Evolutionary conservation across 2,329 filamentous ascomycete species (phyloP).

Genomic region (Dactylonectria estremocensis): DNA sequence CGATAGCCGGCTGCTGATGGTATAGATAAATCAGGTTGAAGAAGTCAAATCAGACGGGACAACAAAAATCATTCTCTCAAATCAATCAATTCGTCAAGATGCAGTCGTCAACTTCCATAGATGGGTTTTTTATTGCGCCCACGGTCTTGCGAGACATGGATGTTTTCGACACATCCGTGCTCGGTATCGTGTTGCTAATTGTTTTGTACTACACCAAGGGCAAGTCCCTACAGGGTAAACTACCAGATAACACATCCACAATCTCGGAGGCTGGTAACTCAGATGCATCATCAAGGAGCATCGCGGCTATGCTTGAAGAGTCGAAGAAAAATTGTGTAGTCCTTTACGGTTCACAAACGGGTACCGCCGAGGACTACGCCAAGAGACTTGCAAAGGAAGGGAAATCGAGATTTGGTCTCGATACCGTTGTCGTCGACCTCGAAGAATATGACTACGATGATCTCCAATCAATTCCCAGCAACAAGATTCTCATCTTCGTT

Average conservation of each 20-base stretch:
- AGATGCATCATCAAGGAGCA: conserved; percentile 75
- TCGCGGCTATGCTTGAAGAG: conserved; percentile 96
- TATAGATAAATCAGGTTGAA: conserved; percentile 15
- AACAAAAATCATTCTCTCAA: not conserved
- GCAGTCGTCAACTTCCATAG: conserved; percentile 2
- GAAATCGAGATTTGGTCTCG: conserved; percentile 93
- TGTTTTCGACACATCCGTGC: conserved; percentile 13
- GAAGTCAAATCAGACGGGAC: not conserved
- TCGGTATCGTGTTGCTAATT: not conserved
- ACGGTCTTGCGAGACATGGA: conserved; percentile 5
- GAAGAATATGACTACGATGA: conserved; percentile 99
- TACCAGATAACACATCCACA: not conserved
- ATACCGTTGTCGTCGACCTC: conserved; percentile 97
- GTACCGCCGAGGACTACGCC: conserved; percentile 98
- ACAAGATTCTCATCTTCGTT: conserved; percentile 95
- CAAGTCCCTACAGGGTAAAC: not conserved
- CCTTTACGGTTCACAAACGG: conserved; percentile 98
- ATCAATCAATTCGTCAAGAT: not conserved
- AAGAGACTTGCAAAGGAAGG: conserved; percentile 97
- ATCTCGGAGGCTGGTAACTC: conserved; percentile 6
- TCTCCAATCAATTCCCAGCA: conserved; percentile 87
- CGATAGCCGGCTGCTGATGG: conserved; percentile 1
- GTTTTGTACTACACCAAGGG: conserved; percentile 12
- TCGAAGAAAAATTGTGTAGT: conserved; percentile 96
- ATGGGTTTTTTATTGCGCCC: not conserved